Base-by-base conservation (phyloP, 2,329 filamentous ascomycete species). In the Pseudogymnoascus sp. region DNA sequence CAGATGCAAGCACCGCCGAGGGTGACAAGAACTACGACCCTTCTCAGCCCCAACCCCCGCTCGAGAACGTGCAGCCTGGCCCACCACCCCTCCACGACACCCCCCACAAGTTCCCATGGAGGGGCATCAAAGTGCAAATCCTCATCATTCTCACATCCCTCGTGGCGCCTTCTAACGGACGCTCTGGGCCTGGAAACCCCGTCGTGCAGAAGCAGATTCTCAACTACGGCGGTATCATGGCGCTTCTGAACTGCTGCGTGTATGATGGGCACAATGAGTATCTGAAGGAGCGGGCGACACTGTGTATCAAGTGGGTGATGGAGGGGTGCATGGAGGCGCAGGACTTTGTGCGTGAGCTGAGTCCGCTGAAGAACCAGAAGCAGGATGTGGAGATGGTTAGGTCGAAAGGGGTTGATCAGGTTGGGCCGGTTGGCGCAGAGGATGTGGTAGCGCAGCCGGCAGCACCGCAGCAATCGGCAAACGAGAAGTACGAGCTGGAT, bases 251-350 rank as follows among this genome's bases (percentile, higher is more conserved):
- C 70, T 96, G 92, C 74, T 97, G 92, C 68, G 84, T 86, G 33
- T 94, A 94, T 71, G 93, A 97, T 71, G 91, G 93, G 67, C 86
- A 96, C 75, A 97, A 97, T 70, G 91, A 92, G 0, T 97, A 93
- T 71, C 92, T 96, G 65, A 90, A 93, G 69, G 93, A 97, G 73
- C 89, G 92, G 66, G 90, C 91, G 2, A 90, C 92, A 58, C 86
- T 96, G 71, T 92, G 89, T 66, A 80, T 95, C n/a, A 92, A 93
- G 71, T 95, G 86, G 82, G 78, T 89, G 5, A 83, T 90, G 75
- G 87, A 90, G 67, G 88, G 87, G 10, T 90, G 86, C 63, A 82
- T 86, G 33, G 86, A 86, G 62, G 90, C 89, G 13, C 87, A 88
- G 65, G 80, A 84, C 33, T 88, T 89, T 67, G 84, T 92, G 60